A percentile compares a stretch with the other conserved stretches of the same genome.
phyloP scores from a whole-genome alignment of 495 filamentous ascomycete genomes.

The Pseudevernia furfuracea region DNA sequence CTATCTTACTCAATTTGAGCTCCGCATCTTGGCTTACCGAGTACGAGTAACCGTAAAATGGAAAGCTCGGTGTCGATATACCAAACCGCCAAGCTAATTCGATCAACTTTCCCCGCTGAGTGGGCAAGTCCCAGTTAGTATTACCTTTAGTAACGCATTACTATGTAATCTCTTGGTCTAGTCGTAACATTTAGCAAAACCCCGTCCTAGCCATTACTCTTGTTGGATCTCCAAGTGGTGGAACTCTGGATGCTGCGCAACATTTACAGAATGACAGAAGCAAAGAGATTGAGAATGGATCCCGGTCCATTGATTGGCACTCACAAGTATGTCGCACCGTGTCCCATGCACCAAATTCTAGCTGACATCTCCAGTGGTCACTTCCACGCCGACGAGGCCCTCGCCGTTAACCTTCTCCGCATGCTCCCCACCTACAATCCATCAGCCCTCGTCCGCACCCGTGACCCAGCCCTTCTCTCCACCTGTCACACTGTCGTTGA shows the following conservation, averaged over 20 bases:
- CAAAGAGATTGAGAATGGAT: conserved; percentile 59
- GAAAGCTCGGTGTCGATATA: too few species aligned
- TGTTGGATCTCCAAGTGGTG: too few species aligned
- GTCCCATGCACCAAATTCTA: neutral
- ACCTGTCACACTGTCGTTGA: conserved; percentile 93
- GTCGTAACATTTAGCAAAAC: too few species aligned
- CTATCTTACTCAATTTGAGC: too few species aligned
- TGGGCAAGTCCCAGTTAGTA: too few species aligned
- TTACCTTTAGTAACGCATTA: too few species aligned
- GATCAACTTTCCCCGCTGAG: too few species aligned
- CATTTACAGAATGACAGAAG: conserved; percentile 50
- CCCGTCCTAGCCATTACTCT: too few species aligned
- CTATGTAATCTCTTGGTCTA: too few species aligned
- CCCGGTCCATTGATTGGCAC: conserved; percentile 66
- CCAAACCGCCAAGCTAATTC: too few species aligned
- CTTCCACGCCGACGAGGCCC: conserved; percentile 97
- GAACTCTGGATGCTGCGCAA: conserved; percentile 30
- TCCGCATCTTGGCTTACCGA: too few species aligned
- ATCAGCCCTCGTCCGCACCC: conserved; percentile 74
- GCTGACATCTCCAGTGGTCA: conserved; percentile 53
- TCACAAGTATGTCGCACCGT: conserved; percentile 54
- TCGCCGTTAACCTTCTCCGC: conserved; percentile 94
- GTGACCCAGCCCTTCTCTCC: conserved; percentile 68
- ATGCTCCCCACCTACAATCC: conserved; percentile 71
- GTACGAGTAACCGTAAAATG: too few species aligned